phyloP scores from a whole-genome alignment of 495 filamentous ascomycete genomes.

The Penicillium waksmanii region DNA sequence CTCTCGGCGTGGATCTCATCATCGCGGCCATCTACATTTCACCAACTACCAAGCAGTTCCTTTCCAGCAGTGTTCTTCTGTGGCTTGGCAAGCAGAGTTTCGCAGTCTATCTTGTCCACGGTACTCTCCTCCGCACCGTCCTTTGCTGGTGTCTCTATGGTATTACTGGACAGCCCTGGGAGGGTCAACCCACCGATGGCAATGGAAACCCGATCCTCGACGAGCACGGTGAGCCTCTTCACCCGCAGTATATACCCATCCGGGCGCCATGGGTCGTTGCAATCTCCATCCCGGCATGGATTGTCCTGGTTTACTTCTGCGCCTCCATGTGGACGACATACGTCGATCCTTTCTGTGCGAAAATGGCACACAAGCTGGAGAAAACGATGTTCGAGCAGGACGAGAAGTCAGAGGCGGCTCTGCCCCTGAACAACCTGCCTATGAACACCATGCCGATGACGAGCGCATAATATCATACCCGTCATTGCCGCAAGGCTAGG shows the following conservation, averaged over 20 bases:
- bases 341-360: slow-evolving; percentile 67
- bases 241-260: slow-evolving; percentile 38
- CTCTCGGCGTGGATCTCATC: slow-evolving; percentile 61
- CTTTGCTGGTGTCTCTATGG: slow-evolving; percentile 69
- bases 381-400: slow-evolving; percentile 56
- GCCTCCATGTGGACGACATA: slow-evolving; percentile 66
- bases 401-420: slow-evolving; percentile 46
- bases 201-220: slow-evolving; percentile 41
- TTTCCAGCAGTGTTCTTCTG: slow-evolving; percentile 60
- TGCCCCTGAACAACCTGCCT: slow-evolving; percentile 41
- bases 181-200: slow-evolving; percentile 31
- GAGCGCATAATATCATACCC: background rate
- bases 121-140: slow-evolving; percentile 62
- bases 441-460: slow-evolving; percentile 25
- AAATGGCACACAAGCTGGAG: slow-evolving; percentile 62
- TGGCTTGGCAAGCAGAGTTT: slow-evolving; percentile 72
- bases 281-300: slow-evolving; percentile 57
- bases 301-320: slow-evolving; percentile 56
- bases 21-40: slow-evolving; percentile 63
- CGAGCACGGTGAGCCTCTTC: slow-evolving; percentile 47
- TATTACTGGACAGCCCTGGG: slow-evolving; percentile 52
- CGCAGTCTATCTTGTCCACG: slow-evolving; percentile 70
- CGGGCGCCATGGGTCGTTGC: slow-evolving; percentile 46
- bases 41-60: slow-evolving; percentile 54
- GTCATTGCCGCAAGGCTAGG: background rate